phyloP scores from a whole-genome alignment of 2,329 filamentous ascomycete species.

The Conoideocrella luteorostrata region DNA sequence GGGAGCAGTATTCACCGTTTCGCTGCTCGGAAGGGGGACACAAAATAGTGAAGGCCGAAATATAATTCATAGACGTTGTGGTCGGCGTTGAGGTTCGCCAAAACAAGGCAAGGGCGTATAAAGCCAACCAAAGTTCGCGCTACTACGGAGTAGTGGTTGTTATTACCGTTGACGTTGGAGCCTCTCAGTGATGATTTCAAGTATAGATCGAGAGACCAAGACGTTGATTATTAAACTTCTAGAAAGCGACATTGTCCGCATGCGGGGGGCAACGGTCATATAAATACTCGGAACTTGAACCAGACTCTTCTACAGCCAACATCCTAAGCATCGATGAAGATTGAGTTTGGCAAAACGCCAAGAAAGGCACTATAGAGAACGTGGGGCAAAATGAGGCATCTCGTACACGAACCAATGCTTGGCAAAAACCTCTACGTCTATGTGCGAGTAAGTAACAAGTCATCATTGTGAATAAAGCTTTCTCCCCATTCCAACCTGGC shows the following conservation, averaged over 20 bases:
- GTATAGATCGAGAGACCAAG: too few species aligned
- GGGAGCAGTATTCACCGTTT: conserved; percentile 4
- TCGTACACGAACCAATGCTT: conserved; percentile 1
- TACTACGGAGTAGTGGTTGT: neutral
- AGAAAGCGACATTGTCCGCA: neutral
- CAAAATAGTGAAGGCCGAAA: conserved; percentile 8
- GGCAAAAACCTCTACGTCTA: conserved; percentile 1
- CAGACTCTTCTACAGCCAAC: neutral
- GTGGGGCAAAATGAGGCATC: conserved; percentile 3
- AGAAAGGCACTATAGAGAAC: neutral
- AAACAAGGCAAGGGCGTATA: conserved; percentile 6
- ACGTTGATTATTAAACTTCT: neutral
- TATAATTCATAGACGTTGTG: conserved; percentile 16
- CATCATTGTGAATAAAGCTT: neutral
- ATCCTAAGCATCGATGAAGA: neutral
- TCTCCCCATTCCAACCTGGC: neutral
- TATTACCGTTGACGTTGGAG: neutral
- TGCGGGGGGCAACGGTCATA: neutral
- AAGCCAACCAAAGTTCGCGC: neutral
- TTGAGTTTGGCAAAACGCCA: conserved; percentile 1
- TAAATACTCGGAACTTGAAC: conserved; percentile 3
- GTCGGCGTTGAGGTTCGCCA: conserved; percentile 3
- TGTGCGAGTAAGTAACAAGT: neutral
- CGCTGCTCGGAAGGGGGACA: conserved; percentile 13
- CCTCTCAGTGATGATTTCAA: neutral